Evolutionary conservation across 2,329 filamentous ascomycete genomes (phyloP).

Genomic region (Diaporthe destruens): DNA sequence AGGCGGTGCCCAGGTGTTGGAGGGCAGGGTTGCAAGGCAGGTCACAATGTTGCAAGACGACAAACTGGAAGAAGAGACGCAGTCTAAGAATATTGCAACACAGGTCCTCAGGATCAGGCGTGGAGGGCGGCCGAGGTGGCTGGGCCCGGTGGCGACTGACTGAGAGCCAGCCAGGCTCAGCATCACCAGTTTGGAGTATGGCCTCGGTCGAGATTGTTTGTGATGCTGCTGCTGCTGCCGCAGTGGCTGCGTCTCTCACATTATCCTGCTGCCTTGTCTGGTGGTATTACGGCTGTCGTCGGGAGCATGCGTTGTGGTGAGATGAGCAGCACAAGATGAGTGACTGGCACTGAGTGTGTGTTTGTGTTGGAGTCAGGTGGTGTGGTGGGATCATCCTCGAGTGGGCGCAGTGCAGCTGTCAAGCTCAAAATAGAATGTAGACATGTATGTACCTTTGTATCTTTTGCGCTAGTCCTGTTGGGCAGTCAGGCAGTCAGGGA

Average conservation of each 20-base stretch:
- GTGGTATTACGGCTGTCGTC: neutral
- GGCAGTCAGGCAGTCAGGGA: neutral
- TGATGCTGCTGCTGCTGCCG: neutral
- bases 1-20: neutral
- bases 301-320: neutral
- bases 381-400: neutral
- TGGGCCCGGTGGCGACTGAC: neutral
- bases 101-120: constrained; percentile 22
- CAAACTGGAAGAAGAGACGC: neutral
- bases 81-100: constrained; percentile 27
- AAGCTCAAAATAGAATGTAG: neutral
- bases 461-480: neutral
- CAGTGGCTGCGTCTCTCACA: neutral
- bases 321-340: neutral
- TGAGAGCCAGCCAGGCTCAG: neutral
- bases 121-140: constrained; percentile 18
- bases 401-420: neutral
- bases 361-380: no score
- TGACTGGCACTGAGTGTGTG: no score
- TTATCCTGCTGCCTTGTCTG: constrained; percentile 19
- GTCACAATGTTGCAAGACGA: neutral
- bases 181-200: neutral
- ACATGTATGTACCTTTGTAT: constrained; percentile 1
- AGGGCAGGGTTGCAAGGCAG: neutral
- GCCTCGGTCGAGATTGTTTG: neutral